Base-by-base conservation (phyloP, 306 rosid genomes). In the Abrus precatorius region DNA sequence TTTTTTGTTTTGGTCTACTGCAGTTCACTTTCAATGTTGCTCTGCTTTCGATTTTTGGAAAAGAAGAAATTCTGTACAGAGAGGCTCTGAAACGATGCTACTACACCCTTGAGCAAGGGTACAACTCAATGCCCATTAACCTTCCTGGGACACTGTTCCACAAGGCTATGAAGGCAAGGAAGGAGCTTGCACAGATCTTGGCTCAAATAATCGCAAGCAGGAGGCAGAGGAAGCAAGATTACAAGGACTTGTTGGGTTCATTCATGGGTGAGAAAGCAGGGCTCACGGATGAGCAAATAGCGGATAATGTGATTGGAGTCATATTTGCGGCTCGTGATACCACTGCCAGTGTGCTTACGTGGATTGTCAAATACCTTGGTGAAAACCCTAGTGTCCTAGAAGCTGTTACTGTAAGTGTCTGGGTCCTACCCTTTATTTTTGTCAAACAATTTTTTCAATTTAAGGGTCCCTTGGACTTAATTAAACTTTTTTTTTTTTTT, bases 281-380 rank as follows among this genome's bases (percentile, higher is more conserved):
- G 61, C 97, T 96, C 84, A 90, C 94, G 9, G 99, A 96, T 52
- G 90, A 89, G 10, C 97, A 96, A 50, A 92, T 96, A 40, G 97
- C 97, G 20, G 99, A 95, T 82, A 95, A 95, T 84, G 77, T 93
- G 40, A 95, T 95, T 63, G 99, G 99, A 1, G 93, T 95, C 81
- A 92, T 95, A 43, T 95, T 95, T 47, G 99, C 99, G 11, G 99
- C 99, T 38, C 92, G 99, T 43, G 99, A 95, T 74, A 95, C 99
- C 36, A 95, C 99, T 0, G 99, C 99, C 5, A 95, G 97, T 82
- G 97, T 93, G 9, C 90, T 95, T 72, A 95, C 99, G 41, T 95
- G 99, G 99, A 89, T 88, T 65, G 70, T 95, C 59, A 95, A 95
- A 89, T 92, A 85, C 85, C 97, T 95, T 6, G 88, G 92, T 53